phyloP scores from a whole-genome alignment of 2,329 filamentous ascomycete species.

The Tothia fuscella region DNA sequence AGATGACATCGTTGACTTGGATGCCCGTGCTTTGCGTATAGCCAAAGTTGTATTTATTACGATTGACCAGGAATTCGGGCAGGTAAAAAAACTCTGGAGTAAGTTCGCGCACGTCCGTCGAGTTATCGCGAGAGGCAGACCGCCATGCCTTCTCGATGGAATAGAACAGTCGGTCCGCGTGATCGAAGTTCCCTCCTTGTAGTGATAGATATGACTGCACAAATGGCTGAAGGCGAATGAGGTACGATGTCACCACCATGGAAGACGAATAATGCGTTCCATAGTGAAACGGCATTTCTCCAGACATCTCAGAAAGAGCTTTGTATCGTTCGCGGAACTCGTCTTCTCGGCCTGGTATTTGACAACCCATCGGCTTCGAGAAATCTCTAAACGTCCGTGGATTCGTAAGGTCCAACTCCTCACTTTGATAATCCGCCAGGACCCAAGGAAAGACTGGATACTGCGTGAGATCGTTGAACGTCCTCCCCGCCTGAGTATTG shows the following conservation, averaged over 20 bases:
- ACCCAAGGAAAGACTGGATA: constrained; percentile 99
- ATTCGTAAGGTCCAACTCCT: constrained; percentile 77
- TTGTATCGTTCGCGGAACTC: constrained; percentile 78
- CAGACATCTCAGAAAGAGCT: constrained; percentile 82
- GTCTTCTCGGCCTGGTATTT: constrained; percentile 60
- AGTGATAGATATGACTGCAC: constrained; percentile 90
- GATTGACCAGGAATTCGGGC: constrained; percentile 87
- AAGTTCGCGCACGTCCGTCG: constrained; percentile 86
- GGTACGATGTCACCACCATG: constrained; percentile 95
- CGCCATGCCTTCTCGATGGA: constrained; percentile 85
- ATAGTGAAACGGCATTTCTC: constrained; percentile 76
- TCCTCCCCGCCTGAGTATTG: constrained; percentile 92
- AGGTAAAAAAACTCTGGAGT: constrained; percentile 97
- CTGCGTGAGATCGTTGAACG: constrained; percentile 95
- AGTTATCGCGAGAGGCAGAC: constrained; percentile 78
- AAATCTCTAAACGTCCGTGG: constrained; percentile 80
- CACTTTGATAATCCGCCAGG: constrained; percentile 86
- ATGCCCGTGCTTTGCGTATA: constrained; percentile 67
- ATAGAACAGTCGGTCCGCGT: constrained; percentile 89
- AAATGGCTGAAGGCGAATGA: constrained; percentile 90
- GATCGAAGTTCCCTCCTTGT: constrained; percentile 92
- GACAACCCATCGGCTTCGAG: constrained; percentile 92
- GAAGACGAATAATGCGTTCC: constrained; percentile 98
- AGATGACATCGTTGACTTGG: constrained; percentile 69
- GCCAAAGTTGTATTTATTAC: constrained; percentile 91